phyloP scores from a whole-genome alignment of 441 rosid species.

The Viola pubescens region DNA sequence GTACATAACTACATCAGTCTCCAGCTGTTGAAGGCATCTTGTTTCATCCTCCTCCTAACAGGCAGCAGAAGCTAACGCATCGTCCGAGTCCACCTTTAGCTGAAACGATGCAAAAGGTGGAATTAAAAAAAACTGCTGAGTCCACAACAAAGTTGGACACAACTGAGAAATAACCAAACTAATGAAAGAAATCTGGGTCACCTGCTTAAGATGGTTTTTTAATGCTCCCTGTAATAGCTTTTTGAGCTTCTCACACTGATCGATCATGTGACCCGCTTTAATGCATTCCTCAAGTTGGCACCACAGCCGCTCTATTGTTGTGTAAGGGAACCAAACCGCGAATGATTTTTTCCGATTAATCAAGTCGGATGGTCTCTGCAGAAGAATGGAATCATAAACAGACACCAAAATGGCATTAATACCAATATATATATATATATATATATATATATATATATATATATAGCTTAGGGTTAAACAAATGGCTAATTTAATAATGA shows the following conservation, averaged over 20 bases:
- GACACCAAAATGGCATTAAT: constrained; percentile 11
- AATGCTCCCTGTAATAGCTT: constrained; percentile 56
- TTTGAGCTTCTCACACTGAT: constrained; percentile 74
- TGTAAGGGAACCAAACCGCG: constrained; percentile 85
- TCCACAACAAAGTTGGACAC: neutral
- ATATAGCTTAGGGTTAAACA: neutral
- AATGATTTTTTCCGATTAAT: constrained; percentile 65
- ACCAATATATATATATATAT: no score
- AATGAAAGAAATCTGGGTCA: constrained; percentile 16
- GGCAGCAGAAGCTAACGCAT: constrained; percentile 41
- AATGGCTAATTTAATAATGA: neutral
- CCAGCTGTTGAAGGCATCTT: no score
- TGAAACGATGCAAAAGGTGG: constrained; percentile 24
- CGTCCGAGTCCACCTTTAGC: constrained; percentile 78
- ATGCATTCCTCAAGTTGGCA: constrained; percentile 62
- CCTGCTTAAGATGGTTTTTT: constrained; percentile 79
- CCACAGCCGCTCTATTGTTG: constrained; percentile 69
- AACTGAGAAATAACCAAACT: neutral
- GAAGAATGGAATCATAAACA: constrained; percentile 14
- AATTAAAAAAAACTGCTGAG: neutral
- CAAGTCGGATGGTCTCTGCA: constrained; percentile 76
- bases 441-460: no score
- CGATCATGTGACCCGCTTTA: constrained; percentile 56
- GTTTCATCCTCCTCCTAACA: neutral
- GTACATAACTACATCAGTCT: no score